phyloP scores from a whole-genome alignment of 2,329 filamentous ascomycete species.

The Aspergillus sp. region DNA sequence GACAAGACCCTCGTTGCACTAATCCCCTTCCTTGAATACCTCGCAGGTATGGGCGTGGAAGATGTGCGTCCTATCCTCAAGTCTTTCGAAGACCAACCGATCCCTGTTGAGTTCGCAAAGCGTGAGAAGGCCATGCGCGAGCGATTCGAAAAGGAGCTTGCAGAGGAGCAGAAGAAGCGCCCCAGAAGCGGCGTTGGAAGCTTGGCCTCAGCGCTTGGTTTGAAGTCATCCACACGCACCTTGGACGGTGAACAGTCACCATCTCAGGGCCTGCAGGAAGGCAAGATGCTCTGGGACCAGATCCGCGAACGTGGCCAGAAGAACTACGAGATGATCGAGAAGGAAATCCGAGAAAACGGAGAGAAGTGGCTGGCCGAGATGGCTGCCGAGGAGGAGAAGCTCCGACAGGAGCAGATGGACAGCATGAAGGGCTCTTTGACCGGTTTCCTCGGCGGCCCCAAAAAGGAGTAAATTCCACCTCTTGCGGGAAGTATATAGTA shows the following conservation, averaged over 20 bases:
- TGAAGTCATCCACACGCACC: conserved; percentile 64
- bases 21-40: conserved; percentile 96
- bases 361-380: conserved; percentile 96
- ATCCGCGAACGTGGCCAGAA: conserved; percentile 87
- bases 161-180: conserved; percentile 64
- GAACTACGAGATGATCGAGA: conserved; percentile 85
- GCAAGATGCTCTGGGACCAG: conserved; percentile 96
- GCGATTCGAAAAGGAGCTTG: conserved; percentile 78
- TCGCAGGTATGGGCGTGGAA: conserved; percentile 86
- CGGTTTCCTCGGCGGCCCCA: conserved; percentile 50
- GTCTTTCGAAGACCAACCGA: conserved; percentile 85
- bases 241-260: conserved; percentile 68
- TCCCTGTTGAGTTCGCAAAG: conserved; percentile 84
- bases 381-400: conserved; percentile 81
- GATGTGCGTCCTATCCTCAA: conserved; percentile 85
- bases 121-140: conserved; percentile 83
- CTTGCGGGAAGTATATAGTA: neutral
- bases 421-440: conserved; percentile 81
- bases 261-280: conserved; percentile 77
- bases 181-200: conserved; percentile 63
- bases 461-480: conserved; percentile 23
- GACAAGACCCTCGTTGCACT: conserved; percentile 85
- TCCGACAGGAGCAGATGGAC: conserved; percentile 86
- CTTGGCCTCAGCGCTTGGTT: conserved; percentile 70
- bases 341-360: conserved; percentile 88